phyloP scores from a whole-genome alignment of 495 filamentous ascomycete species.

The Penicillium lividum region DNA sequence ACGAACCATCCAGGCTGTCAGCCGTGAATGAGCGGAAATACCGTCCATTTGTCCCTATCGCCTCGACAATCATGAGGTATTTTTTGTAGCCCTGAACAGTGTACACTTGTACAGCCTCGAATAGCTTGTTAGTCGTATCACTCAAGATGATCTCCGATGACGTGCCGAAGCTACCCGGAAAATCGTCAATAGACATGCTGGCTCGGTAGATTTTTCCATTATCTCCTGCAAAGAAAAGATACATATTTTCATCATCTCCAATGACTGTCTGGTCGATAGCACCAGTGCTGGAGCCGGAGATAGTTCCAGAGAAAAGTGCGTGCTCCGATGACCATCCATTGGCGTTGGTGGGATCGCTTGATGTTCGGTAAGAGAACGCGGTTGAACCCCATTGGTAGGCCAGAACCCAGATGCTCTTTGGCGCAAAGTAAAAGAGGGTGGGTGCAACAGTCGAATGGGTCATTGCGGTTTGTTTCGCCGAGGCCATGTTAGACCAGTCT shows the following conservation, averaged over 20 bases:
- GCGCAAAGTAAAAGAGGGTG: constrained; percentile 60
- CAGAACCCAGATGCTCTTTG: constrained; percentile 61
- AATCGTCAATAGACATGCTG: neutral
- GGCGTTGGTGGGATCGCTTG: constrained; percentile 55
- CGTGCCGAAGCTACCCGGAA: neutral
- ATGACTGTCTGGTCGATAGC: constrained; percentile 53
- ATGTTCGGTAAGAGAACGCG: constrained; percentile 60
- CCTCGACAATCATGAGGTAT: constrained; percentile 66
- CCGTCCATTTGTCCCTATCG: constrained; percentile 55
- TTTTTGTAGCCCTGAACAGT: constrained; percentile 45
- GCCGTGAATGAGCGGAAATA: constrained; percentile 68
- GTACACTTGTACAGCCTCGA: neutral
- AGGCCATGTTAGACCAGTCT: neutral
- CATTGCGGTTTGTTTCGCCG: neutral
- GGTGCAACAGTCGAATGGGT: constrained; percentile 49
- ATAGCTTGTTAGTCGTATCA: neutral
- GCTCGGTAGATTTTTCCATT: neutral
- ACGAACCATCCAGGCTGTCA: constrained; percentile 50
- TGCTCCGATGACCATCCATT: constrained; percentile 56
- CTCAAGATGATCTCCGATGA: neutral
- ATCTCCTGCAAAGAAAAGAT: neutral
- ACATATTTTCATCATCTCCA: constrained; percentile 11
- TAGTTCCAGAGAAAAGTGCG: constrained; percentile 56
- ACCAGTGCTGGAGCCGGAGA: constrained; percentile 49
- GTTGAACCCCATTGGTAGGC: constrained; percentile 62